Conservation (phyloP, 257 asterid species). For the Nicotiana noctiflora region DNA sequence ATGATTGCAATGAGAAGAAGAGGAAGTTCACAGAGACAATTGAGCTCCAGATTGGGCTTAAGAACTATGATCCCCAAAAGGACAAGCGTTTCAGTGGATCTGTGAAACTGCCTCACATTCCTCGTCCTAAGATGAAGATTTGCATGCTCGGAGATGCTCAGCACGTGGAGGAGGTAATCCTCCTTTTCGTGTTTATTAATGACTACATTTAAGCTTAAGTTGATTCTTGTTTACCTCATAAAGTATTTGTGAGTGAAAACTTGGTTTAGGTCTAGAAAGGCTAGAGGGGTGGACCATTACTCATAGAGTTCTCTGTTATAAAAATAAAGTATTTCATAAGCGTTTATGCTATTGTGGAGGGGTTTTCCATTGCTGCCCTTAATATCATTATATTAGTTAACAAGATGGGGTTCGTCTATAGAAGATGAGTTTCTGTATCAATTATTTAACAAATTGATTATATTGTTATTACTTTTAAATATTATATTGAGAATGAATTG, state of each 20-base stretch:
- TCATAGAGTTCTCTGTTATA: too few species aligned
- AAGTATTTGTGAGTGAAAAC: too few species aligned
- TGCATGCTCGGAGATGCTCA: slow-evolving; percentile 16
- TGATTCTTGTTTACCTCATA: neutral
- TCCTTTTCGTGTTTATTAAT: neutral
- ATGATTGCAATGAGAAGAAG: slow-evolving; percentile 15
- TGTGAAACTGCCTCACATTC: slow-evolving; percentile 2
- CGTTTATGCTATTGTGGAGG: neutral
- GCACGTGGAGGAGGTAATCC: neutral
- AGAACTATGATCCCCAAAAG: slow-evolving; percentile 22
- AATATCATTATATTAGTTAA: neutral
- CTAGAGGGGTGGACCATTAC: too few species aligned
- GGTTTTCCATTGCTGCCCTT: neutral
- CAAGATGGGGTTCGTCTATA: neutral
- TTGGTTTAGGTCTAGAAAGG: too few species aligned
- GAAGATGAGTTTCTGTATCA: neutral
- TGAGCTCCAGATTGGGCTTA: slow-evolving; percentile 14
- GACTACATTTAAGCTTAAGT: neutral
- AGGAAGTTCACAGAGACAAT: slow-evolving; percentile 1
- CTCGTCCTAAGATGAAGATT: slow-evolving; percentile 9
- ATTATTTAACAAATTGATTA: neutral
- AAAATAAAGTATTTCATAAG: neutral
- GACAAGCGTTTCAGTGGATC: slow-evolving; percentile 17
- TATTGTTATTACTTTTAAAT: neutral
- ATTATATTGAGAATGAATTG: neutral